These are phyloP conservation scores for Trametes sp. DNA, from an alignment of 1,284 basidiomycete genomes.

Conservation along the genomic window DNA sequence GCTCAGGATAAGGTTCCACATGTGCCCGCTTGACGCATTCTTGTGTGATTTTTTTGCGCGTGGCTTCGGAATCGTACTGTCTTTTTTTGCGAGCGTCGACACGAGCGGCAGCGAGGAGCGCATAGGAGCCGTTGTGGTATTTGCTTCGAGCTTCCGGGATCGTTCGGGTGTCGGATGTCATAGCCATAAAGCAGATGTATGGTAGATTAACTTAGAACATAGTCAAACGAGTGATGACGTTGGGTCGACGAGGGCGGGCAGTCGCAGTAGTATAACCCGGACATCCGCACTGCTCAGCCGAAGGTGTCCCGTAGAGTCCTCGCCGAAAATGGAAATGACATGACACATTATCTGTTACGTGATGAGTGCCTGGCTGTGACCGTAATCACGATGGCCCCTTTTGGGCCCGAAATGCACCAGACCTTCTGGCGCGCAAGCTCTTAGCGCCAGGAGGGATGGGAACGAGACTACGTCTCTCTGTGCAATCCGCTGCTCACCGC, in stretches of 20 bases:
- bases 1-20: conserved; percentile 24
- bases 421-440: conserved; percentile 1
- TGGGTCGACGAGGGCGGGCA: too few species aligned
- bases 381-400: conserved; percentile 2
- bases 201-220: too few species aligned
- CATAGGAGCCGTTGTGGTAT: neutral
- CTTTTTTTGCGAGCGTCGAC: neutral
- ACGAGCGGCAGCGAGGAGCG: neutral
- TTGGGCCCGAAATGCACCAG: conserved; percentile 18
- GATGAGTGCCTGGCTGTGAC: too few species aligned
- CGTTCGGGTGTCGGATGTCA: neutral
- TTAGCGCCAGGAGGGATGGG: conserved; percentile 3
- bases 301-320: too few species aligned
- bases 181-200: too few species aligned
- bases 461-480: conserved; percentile 1
- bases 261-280: too few species aligned
- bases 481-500: too few species aligned
- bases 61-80: neutral
- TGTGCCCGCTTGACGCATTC: conserved; percentile 2
- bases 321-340: too few species aligned
- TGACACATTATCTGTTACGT: too few species aligned
- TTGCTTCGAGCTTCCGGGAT: neutral
- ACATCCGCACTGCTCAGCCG: too few species aligned
- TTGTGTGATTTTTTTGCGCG: neutral
- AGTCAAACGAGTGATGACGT: too few species aligned